Conservation (phyloP, 192 early-diverging fungal genomes). For the Coemansia sp. region DNA sequence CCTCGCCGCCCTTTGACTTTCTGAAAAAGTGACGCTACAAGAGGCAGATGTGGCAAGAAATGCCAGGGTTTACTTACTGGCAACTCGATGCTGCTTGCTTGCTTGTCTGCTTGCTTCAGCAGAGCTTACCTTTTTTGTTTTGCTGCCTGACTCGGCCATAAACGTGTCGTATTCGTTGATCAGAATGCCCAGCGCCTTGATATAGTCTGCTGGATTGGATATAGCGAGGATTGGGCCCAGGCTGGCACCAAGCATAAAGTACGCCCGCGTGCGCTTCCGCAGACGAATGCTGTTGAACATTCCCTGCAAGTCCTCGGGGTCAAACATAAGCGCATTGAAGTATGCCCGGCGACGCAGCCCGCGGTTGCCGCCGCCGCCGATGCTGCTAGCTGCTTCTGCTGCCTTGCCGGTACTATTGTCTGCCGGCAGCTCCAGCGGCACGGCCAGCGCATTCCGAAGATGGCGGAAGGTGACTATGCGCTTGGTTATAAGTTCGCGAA, state of each 20-base stretch:
- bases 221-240: conserved; percentile 65
- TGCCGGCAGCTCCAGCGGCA: conserved; percentile 24
- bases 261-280: conserved; percentile 56
- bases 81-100: background rate
- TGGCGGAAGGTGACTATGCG: conserved; percentile 55
- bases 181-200: conserved; percentile 61
- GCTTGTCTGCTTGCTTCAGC: no score
- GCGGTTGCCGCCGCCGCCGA: background rate
- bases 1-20: conserved; percentile 45
- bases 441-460: conserved; percentile 47
- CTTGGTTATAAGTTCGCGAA: conserved; percentile 51
- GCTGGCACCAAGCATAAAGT: conserved; percentile 65
- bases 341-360: conserved; percentile 37
- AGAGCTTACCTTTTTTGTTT: conserved; percentile 32
- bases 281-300: conserved; percentile 50
- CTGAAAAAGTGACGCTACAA: conserved; percentile 46
- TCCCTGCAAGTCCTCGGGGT: conserved; percentile 40
- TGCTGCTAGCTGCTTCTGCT: background rate
- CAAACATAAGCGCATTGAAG: conserved; percentile 48
- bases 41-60: background rate
- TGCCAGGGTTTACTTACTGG: background rate
- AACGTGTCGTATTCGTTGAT: conserved; percentile 58
- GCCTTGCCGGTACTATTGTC: conserved; percentile 4
- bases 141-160: conserved; percentile 46
- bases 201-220: conserved; percentile 60